Evolutionary conservation across 1,139 yeast species (phyloP), one percentile per base, ranked within the genome.

Genomic region (Keqinozyma sinolaborantium): DNA sequence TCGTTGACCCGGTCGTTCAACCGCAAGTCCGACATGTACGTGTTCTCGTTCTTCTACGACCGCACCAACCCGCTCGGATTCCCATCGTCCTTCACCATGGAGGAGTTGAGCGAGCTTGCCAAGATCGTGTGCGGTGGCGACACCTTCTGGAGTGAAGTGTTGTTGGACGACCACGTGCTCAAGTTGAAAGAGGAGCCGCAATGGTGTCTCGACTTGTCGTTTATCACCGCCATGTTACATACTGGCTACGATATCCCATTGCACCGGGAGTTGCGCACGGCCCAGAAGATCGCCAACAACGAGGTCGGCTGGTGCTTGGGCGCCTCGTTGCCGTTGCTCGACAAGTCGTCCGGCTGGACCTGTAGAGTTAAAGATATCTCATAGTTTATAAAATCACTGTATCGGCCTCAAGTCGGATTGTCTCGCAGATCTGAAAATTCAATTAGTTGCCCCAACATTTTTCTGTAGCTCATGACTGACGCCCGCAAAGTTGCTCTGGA

Each of bases 241-340:
- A 83, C 92, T 14, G 99, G 98, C 30, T 94, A 94, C 60, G 97
- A 90, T 47, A 87, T 92, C 46, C 97, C 97, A 39, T 73, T 85
- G 36, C 70, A 73, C 48, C 80, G 98, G 56, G 97, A 90, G 58
- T 77, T 92, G 48, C 83, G 77, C 56, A 92, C 97, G 5, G 97
- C 97, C 6, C 79, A 86, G 64, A 87, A 78, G 52, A 87, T 92
- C 45, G 83, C 79, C 38, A 79, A 80, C 50, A 88, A 86, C 50
- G 98, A 92, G 61, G 70, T 92, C 32, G 98, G 97, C 23, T 92
- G 99, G 99, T 92, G 98, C 64, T 70, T 92, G 40, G 99, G 99
- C 45, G 98, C 98, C 2, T 86, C 97, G 1, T 71, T 92, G 50
- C 97, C 97, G 3, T 67, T 92, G 45, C 69, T 92, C 45, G 92